Evolutionary conservation across 805 yeast species (phyloP).

Genomic region (Myxozyma lipomycoides): DNA sequence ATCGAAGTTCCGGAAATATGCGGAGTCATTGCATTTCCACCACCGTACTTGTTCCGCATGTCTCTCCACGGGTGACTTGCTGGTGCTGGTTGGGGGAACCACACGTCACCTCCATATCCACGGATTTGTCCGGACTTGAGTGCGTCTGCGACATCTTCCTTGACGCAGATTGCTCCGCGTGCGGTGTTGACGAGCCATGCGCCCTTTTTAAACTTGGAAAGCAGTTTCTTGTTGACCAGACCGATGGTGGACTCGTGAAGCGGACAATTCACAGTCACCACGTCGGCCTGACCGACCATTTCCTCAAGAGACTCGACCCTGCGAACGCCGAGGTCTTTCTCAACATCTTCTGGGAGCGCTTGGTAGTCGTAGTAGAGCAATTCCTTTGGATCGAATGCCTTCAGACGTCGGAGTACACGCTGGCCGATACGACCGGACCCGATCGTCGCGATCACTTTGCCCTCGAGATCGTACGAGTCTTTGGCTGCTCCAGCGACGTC

Average conservation of each 20-base stretch:
- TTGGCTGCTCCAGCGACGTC: conserved; percentile 74
- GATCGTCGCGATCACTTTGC: conserved; percentile 71
- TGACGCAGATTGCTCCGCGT: conserved; percentile 73
- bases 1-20: conserved; percentile 75
- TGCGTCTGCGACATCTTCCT: conserved; percentile 72
- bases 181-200: conserved; percentile 75
- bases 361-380: conserved; percentile 73
- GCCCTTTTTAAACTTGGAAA: conserved; percentile 68
- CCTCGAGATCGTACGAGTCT: conserved; percentile 70
- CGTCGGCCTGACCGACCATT: conserved; percentile 61
- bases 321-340: conserved; percentile 62
- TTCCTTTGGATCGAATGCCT: conserved; percentile 71
- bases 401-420: conserved; percentile 65
- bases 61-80: conserved; percentile 72
- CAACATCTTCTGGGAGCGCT: conserved; percentile 57
- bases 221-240: conserved; percentile 59
- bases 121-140: conserved; percentile 61
- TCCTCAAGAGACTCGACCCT: conserved; percentile 51
- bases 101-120: conserved; percentile 84
- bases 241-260: conserved; percentile 67
- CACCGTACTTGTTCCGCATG: conserved; percentile 61
- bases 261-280: conserved; percentile 75
- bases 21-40: conserved; percentile 83
- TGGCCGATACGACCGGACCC: conserved; percentile 82
- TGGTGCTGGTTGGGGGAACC: conserved; percentile 84